A percentile compares a stretch with the other conserved stretches of the same genome.
These are phyloP conservation scores for Hansenula lynferdii DNA, from an alignment of 1,139 yeast genomes.

Conservation along the genomic window DNA sequence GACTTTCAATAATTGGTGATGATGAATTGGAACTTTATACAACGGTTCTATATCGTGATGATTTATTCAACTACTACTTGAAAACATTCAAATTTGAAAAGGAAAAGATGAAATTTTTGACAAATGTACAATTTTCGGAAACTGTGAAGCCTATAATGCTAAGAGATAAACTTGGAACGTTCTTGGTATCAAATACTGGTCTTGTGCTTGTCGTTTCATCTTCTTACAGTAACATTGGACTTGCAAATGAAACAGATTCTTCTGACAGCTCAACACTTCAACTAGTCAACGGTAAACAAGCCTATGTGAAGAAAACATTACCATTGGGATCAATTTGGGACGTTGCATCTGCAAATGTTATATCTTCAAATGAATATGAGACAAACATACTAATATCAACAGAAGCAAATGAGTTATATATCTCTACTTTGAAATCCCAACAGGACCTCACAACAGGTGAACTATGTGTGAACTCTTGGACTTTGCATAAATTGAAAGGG, in stretches of 20 bases:
- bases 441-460: conserved; percentile 1
- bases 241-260: too few relatives aligned
- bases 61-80: conserved; percentile 13
- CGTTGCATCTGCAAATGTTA: conserved; percentile 8
- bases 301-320: neutral
- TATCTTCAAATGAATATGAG: neutral
- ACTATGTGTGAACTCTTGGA: neutral
- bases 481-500: neutral
- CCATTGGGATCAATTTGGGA: conserved; percentile 4
- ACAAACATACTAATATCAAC: conserved; percentile 9
- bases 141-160: conserved; percentile 8
- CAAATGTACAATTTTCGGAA: conserved; percentile 2
- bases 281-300: neutral
- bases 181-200: conserved; percentile 13
- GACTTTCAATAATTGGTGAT: conserved; percentile 7
- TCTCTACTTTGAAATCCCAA: conserved; percentile 7
- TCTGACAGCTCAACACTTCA: too few relatives aligned
- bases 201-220: conserved; percentile 7
- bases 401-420: conserved; percentile 7
- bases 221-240: neutral
- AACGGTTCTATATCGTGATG: conserved; percentile 16
- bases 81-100: neutral
- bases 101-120: neutral
- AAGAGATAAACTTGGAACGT: conserved; percentile 6
- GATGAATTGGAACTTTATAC: conserved; percentile 1